Percentiles rank a stretch among this genome's conserved stretches.
phyloP scores from a whole-genome alignment of 2,329 filamentous ascomycete species.

The Fonsecaea monophora region DNA sequence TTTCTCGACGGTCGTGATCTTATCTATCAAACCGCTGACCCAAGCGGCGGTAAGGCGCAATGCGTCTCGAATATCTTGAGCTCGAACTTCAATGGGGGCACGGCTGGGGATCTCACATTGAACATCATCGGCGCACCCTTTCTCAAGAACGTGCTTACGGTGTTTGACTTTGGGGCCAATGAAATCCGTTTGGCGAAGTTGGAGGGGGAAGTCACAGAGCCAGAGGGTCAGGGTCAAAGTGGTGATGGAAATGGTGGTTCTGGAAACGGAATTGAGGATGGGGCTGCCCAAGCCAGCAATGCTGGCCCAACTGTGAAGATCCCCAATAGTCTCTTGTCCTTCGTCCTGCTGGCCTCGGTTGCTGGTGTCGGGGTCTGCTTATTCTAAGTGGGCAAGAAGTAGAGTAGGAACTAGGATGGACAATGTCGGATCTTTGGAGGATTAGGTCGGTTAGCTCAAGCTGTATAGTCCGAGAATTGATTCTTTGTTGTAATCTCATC shows the following conservation, averaged over 20 bases:
- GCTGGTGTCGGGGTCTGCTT: background rate
- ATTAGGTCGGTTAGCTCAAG: background rate
- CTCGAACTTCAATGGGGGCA: slow-evolving; percentile 32
- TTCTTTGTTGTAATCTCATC: no score
- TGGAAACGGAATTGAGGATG: slow-evolving; percentile 5
- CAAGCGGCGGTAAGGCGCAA: slow-evolving; percentile 34
- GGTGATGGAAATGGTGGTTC: background rate
- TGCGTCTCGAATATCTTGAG: slow-evolving; percentile 30
- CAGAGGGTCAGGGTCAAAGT: background rate
- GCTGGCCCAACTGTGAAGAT: background rate
- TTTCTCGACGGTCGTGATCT: slow-evolving; percentile 44
- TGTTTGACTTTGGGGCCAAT: slow-evolving; percentile 57
- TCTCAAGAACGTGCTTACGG: slow-evolving; percentile 58
- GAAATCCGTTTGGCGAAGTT: slow-evolving; percentile 20
- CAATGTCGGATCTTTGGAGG: background rate
- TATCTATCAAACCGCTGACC: slow-evolving; percentile 40
- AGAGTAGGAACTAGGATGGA: background rate
- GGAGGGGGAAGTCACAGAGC: slow-evolving; percentile 18
- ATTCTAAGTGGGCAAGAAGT: background rate
- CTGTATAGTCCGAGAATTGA: background rate
- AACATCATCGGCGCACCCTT: slow-evolving; percentile 54
- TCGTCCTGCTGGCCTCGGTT: background rate
- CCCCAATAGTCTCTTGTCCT: background rate
- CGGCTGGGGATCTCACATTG: slow-evolving; percentile 21
- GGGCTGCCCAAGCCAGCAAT: background rate